Evolutionary conservation across 176 grass and related monocot species (phyloP).

Genomic region (Carex myosuroides): DNA sequence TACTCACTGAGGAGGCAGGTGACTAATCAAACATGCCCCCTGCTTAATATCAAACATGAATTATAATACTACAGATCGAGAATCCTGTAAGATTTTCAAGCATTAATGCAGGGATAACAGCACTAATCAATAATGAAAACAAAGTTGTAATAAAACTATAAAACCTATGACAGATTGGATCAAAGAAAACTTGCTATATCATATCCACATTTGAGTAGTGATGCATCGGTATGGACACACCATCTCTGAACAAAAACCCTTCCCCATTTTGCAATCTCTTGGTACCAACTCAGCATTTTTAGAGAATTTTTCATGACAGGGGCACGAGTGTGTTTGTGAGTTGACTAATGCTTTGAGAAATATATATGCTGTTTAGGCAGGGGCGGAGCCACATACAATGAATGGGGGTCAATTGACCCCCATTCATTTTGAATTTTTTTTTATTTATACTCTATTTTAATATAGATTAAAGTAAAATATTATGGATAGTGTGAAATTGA

Average conservation of each 20-base stretch:
- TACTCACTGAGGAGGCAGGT: not conserved
- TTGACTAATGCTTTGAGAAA: no score
- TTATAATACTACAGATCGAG: not conserved
- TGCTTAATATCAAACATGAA: no score
- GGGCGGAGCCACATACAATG: no score
- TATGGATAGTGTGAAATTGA: no score
- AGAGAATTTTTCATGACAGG: slow-evolving; percentile 28
- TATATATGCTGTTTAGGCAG: no score
- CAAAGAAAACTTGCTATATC: slow-evolving; percentile 17
- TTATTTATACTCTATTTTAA: no score
- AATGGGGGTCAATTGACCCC: no score
- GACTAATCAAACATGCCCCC: not conserved
- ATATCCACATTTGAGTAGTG: slow-evolving; percentile 26
- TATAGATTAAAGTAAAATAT: no score
- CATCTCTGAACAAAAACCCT: slow-evolving; percentile 67
- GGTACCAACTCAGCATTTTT: slow-evolving; percentile 1
- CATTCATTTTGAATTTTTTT: no score
- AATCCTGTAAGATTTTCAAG: not conserved
- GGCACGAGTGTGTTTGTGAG: slow-evolving; percentile 14
- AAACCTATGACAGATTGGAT: not conserved
- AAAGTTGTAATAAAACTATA: not conserved
- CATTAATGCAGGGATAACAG: not conserved
- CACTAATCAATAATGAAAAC: not conserved
- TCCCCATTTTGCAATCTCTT: slow-evolving; percentile 49
- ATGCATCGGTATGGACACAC: slow-evolving; percentile 51